Evolutionary conservation across 148 eudicot genomes (phyloP).

Genomic region (Vaccinium vitisidaea): DNA sequence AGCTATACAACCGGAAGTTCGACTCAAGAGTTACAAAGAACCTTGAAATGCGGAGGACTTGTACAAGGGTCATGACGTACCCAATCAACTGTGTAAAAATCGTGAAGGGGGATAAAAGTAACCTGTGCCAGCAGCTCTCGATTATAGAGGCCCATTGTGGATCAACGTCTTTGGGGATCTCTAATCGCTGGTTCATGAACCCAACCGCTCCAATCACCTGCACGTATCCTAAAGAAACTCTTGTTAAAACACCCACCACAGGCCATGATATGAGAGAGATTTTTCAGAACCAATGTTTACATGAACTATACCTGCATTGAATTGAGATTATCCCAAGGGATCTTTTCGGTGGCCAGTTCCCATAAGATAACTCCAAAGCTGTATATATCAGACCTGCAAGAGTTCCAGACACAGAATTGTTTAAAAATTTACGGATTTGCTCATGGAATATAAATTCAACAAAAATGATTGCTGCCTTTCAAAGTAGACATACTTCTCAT

Average conservation of each 20-base stretch:
- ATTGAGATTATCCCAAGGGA: slow-evolving; percentile 96
- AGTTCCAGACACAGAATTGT: slow-evolving; percentile 9
- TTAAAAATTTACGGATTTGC: not conserved
- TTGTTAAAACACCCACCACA: not conserved
- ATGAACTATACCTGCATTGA: slow-evolving; percentile 75
- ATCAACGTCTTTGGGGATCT: slow-evolving; percentile 74
- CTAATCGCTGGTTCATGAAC: slow-evolving; percentile 88
- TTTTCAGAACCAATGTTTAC: not conserved
- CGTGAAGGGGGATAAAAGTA: not conserved
- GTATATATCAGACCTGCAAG: slow-evolving; percentile 82
- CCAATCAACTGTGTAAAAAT: not conserved
- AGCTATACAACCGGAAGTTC: not conserved
- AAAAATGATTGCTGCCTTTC: not conserved
- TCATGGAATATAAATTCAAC: not conserved
- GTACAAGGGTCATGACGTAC: not conserved
- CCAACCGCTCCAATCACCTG: slow-evolving; percentile 97
- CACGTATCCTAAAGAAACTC: slow-evolving; percentile 7
- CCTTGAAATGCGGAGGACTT: not conserved
- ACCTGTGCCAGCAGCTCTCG: slow-evolving; percentile 89
- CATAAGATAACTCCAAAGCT: slow-evolving; percentile 91
- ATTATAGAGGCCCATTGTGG: slow-evolving; percentile 71
- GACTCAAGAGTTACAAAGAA: not conserved
- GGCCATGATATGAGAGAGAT: not conserved
- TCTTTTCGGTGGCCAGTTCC: slow-evolving; percentile 90
- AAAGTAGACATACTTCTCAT: slow-evolving; percentile 72